Conservation (phyloP, 345 rosid species). For the Aegle marmelos region DNA sequence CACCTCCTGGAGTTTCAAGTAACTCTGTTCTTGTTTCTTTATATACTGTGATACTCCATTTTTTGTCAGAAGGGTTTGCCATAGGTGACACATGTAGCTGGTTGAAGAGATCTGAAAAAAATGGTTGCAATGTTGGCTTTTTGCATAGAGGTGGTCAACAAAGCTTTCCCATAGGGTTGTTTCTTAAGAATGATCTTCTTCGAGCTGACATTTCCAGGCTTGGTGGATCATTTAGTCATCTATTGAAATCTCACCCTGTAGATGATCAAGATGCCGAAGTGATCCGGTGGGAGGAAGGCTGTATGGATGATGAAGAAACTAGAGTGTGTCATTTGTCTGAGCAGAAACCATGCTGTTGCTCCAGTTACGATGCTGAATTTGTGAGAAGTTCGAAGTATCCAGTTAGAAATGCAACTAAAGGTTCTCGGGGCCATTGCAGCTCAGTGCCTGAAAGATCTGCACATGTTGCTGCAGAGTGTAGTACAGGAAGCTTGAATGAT, state of each 20-base stretch:
- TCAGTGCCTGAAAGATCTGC: conserved; percentile 80
- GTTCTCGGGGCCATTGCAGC: conserved; percentile 59
- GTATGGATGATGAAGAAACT: conserved; percentile 75
- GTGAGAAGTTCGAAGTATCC: conserved; percentile 63
- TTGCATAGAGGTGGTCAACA: conserved; percentile 95
- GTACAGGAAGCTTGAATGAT: conserved; percentile 69
- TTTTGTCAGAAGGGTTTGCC: conserved; percentile 85
- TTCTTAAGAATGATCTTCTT: conserved; percentile 76
- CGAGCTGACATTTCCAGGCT: conserved; percentile 85
- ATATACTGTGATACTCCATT: conserved; percentile 80
- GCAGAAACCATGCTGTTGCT: conserved; percentile 94
- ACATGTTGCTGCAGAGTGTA: conserved; percentile 84
- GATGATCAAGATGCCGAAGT: conserved; percentile 64
- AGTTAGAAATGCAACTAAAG: conserved; percentile 46
- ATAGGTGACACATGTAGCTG: conserved; percentile 47
- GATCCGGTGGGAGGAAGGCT: conserved; percentile 95
- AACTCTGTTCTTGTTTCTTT: conserved; percentile 88
- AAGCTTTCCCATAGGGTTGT: conserved; percentile 74
- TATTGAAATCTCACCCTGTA: conserved; percentile 67
- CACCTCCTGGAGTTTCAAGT: conserved; percentile 79
- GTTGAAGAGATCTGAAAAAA: conserved; percentile 50
- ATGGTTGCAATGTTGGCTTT: conserved; percentile 56
- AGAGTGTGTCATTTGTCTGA: conserved; percentile 72
- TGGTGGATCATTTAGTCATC: conserved; percentile 87
- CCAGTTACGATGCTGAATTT: conserved; percentile 64